These are phyloP conservation scores for Populus tomentosa DNA, from an alignment of 441 rosid genomes.

Conservation along the genomic window DNA sequence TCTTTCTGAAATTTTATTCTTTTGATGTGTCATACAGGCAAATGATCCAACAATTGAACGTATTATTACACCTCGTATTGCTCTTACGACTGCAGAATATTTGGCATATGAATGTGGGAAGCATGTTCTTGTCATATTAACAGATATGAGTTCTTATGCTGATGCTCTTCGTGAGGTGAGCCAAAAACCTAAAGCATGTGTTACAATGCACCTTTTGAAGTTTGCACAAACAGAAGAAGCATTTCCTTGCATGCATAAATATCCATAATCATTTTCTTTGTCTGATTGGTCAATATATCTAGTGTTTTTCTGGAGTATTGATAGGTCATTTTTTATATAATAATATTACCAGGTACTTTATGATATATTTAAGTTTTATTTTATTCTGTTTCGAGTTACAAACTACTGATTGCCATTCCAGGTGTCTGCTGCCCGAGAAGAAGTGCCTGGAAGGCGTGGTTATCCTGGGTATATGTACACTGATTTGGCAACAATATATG, in stretches of 20 bases:
- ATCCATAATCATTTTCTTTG: not conserved
- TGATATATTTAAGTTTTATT: not conserved
- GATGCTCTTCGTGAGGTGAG: slow-evolving; percentile 99
- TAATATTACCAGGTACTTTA: not conserved
- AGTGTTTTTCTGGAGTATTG: not conserved
- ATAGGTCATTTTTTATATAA: not conserved
- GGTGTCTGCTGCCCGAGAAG: slow-evolving; percentile 99
- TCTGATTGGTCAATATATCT: not conserved
- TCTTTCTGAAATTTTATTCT: slow-evolving; percentile 10
- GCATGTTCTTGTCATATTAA: slow-evolving; percentile 93
- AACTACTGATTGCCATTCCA: slow-evolving; percentile 28
- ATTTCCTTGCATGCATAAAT: not conserved
- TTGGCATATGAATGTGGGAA: slow-evolving; percentile 99
- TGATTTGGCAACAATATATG: slow-evolving; percentile 97
- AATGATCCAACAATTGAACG: slow-evolving; percentile 99
- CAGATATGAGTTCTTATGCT: slow-evolving; percentile 98
- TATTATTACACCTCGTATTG: slow-evolving; percentile 93
- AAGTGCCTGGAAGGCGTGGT: slow-evolving; percentile 99
- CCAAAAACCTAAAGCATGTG: not conserved
- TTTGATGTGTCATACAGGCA: slow-evolving; percentile 49
- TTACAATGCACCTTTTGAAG: not conserved
- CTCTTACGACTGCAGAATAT: slow-evolving; percentile 91
- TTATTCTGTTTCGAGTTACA: not conserved
- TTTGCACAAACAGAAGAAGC: not conserved
- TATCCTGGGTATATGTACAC: slow-evolving; percentile 99